Evolutionary conservation across 371 early-diverging fungal genomes (phyloP), one percentile per base, ranked within the genome.

Genomic region (Catenaria anguillulae): DNA sequence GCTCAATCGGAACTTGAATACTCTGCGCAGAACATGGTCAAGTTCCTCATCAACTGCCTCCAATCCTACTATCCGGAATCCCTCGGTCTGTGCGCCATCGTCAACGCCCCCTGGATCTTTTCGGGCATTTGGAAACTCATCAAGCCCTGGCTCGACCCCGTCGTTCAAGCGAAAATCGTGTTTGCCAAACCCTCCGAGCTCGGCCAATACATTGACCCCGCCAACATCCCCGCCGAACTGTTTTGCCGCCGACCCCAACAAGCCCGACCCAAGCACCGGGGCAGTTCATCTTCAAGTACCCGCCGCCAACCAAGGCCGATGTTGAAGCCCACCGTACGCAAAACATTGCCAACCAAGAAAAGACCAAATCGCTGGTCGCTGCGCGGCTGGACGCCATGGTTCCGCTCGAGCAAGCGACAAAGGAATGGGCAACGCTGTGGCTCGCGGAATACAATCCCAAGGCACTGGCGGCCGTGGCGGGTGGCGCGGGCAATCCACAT

Each of bases 11-110:
- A n/a, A n/a, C n/a, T n/a, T n/a, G n/a, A n/a, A n/a, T n/a, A n/a
- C n/a, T n/a, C n/a, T n/a, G n/a, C n/a, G 17, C 43, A 33, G 26
- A 80, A 77, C 42, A 81, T 84, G 60, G 83, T 88, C 61, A 86
- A 87, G 70, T 89, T 89, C 67, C 74, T 92, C 60, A 73, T 91
- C 63, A 74, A 72, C 55, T 84, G 84, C 66, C 82, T 92, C 56
- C 86, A 94, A 73, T 78, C 82, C 1, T 89, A 88, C 68, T 93
- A 94, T 66, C 94, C 94, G 26, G 94, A 93, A 64, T 82, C 83
- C 15, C 77, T 93, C 21, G 92, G 88, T n/a, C 66, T 72, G 3
- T 77, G 82, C 40, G 68, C 86, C 24, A 80, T 93, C 46, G 85
- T 91, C 64, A 84, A 84, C 63, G 91, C 90, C 0, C 92, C 93